Evolutionary conservation across 805 yeast genomes (phyloP), one percentile per base, ranked within the genome.

Genomic region (Saccharomycopsis sp.): DNA sequence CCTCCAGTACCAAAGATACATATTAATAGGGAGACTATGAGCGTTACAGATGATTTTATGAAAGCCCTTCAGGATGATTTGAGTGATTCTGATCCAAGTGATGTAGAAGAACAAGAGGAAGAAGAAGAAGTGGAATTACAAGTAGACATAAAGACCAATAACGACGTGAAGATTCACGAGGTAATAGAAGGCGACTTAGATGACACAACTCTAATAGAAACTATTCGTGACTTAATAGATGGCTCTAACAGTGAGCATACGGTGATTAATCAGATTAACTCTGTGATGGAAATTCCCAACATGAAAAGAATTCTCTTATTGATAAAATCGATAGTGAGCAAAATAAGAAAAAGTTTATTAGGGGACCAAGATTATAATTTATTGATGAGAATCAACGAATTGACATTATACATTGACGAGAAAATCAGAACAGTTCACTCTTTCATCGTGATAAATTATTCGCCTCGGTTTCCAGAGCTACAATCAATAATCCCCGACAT

Each of bases 401-500:
- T 80, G n/a, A 72, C 84, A 0, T 76, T 78, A 9, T 77, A 81
- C 3, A 75, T 87, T 1, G 77, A 78, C 52, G 73, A 73, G 14
- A 93, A 87, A 62, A 81, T 86, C 2, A 63, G 70, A 0, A 60
- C 74, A 2, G 66, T 86, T 8, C 81, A 81, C 60, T 68, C 75
- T 3, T 79, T 79, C 55, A 70, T 86, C 42, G 79, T 76, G 53
- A 67, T 76, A 0, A 75, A 77, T 24, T 91, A 89, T 66, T 71
- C 75, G 8, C 75, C 78, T 2, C 79, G 85, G 17, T 90, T 89
- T 70, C 84, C 88, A 0, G 97, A 91, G 65, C 72, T 91, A 54
- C 86, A 79, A 23, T 72, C 84, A 0, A 71, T 91, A 44, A 76
- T 89, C 1, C 73, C 82, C 9, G 80, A 81, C 59, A 84, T 93